Base-by-base conservation (phyloP, 352 stramenopile species). In the Globisporangium irregulare region DNA sequence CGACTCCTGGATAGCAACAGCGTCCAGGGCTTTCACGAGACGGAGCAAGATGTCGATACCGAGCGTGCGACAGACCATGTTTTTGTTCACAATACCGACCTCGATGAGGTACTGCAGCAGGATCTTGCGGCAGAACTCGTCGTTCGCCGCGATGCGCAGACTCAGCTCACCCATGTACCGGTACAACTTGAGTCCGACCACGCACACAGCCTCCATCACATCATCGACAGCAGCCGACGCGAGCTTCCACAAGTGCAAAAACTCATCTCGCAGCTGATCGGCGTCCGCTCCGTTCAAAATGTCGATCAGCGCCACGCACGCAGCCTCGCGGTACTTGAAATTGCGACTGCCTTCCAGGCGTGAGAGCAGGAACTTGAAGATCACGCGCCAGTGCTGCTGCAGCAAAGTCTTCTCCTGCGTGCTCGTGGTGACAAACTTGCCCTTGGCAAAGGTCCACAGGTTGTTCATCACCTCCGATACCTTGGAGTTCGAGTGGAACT, bases 301-400 rank as follows among this genome's bases (percentile, higher is more conserved):
- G 56, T 92, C 85, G 38, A 89, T 64, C 18, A 95, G 66, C 4
- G 83, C 84, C 29, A 76, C 56, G 29, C 85, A 92, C 8, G 79
- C 80, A 8, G 87, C 87, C 71, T 93, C 85, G 25, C 87, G 85
- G 65, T 95, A 95, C 67, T 90, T 91, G 62, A 92, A 92, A 68
- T 95, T 91, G 2, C 83, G 77, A 12, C 80, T 87, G 48, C 76
- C 75, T 60, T 92, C 84, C 3, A 94, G 74, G 25, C 82, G 75
- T 5, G 69, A 62, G 32, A 95, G 62, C 36, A 86, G 59, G 65
- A 92, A 93, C 12, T 77, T 62, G 58, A 94, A 76, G 22, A 93
- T 73, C 3, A 73, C 62, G 7, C 71, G 25, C 79, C 79, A 91
- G 50, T 87, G 78, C 48, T 88, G 79, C 54, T 75, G 73, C 53